Evolutionary conservation across 768 basidiomycete species (phyloP).

Genomic region (Mycena amicta): DNA sequence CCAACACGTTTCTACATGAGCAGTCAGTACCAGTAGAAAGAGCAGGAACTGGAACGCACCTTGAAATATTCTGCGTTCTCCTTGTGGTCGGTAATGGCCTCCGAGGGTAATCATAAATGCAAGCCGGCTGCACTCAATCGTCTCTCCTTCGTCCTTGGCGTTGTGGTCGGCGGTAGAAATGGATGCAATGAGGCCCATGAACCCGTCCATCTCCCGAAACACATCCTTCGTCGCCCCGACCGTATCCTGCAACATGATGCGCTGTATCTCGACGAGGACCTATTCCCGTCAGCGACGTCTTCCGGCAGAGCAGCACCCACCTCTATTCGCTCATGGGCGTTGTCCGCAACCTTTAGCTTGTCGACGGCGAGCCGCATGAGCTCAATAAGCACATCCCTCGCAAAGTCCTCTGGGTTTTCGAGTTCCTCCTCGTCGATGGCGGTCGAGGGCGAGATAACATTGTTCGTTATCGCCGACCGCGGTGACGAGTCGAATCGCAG

Average conservation of each 20-base stretch:
- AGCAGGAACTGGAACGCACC: slow-evolving; percentile 41
- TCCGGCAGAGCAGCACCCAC: slow-evolving; percentile 38
- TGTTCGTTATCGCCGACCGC: slow-evolving; percentile 26
- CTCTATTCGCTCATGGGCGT: slow-evolving; percentile 49
- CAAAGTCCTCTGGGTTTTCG: slow-evolving; percentile 65
- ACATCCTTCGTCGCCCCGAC: slow-evolving; percentile 60
- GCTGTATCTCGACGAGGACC: slow-evolving; percentile 68
- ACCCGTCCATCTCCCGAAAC: slow-evolving; percentile 83
- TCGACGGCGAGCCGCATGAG: slow-evolving; percentile 73
- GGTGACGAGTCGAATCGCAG: slow-evolving; percentile 55
- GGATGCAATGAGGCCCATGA: slow-evolving; percentile 72
- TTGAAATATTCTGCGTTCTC: slow-evolving; percentile 67
- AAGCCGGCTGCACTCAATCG: slow-evolving; percentile 58
- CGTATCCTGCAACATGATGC: slow-evolving; percentile 66
- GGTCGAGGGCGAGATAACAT: slow-evolving; percentile 22
- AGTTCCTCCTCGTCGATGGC: slow-evolving; percentile 38
- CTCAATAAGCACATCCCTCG: slow-evolving; percentile 70
- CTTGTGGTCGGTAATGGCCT: slow-evolving; percentile 58
- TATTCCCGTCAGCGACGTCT: slow-evolving; percentile 26
- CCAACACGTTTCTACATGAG: slow-evolving; percentile 62
- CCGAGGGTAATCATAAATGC: slow-evolving; percentile 66
- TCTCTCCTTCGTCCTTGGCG: slow-evolving; percentile 38
- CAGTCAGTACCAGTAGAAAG: slow-evolving; percentile 1
- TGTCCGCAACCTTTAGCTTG: slow-evolving; percentile 62
- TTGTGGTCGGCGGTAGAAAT: slow-evolving; percentile 58